These are phyloP conservation scores for Gillenia trifoliata DNA, from an alignment of 306 rosid species.

Conservation along the genomic window DNA sequence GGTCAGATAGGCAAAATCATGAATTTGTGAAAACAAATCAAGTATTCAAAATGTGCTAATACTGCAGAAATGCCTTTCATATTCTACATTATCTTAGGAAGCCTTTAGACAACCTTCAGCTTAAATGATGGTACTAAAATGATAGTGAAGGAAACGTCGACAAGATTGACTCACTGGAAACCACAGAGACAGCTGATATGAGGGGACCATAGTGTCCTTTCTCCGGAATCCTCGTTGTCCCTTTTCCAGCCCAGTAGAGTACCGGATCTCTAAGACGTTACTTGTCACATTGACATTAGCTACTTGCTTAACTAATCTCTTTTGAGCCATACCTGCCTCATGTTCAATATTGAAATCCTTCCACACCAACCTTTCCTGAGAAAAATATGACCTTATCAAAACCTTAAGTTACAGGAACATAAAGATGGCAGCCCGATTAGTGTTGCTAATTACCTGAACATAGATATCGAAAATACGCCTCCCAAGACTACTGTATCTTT, in stretches of 20 bases:
- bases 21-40: no score
- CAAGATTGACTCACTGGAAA: slow-evolving; percentile 45
- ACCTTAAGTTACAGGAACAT: slow-evolving; percentile 7
- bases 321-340: slow-evolving; percentile 32
- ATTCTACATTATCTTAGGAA: no score
- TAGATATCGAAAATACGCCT: slow-evolving; percentile 56
- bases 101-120: no score
- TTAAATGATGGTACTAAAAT: not conserved
- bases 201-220: slow-evolving; percentile 69
- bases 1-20: no score
- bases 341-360: slow-evolving; percentile 56
- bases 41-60: no score
- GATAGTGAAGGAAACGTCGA: not conserved
- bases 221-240: slow-evolving; percentile 54
- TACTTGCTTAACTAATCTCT: slow-evolving; percentile 26
- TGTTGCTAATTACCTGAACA: slow-evolving; percentile 47
- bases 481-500: slow-evolving; percentile 45
- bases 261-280: slow-evolving; percentile 51
- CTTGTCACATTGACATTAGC: slow-evolving; percentile 35
- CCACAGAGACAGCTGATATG: slow-evolving; percentile 64
- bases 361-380: slow-evolving; percentile 42
- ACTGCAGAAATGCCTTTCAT: no score
- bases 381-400: not conserved
- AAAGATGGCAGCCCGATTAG: not conserved
- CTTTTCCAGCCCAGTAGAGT: slow-evolving; percentile 61